Base-by-base conservation (phyloP, 257 asterid species). In the Fraxinus cuspidata region DNA sequence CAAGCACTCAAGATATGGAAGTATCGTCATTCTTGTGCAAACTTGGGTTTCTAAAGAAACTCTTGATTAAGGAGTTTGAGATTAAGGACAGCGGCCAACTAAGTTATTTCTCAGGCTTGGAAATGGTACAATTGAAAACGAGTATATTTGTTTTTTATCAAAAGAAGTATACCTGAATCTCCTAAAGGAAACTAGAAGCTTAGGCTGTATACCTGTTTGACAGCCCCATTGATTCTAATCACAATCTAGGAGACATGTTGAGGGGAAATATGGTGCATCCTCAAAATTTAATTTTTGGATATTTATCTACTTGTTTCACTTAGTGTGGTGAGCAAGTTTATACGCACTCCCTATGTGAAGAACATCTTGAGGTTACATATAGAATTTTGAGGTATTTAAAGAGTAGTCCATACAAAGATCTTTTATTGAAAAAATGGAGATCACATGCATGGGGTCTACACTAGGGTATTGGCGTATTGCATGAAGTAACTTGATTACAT, bases 311-410 rank as follows among this genome's bases (percentile, higher is more conserved):
- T 40, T 40, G 47, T 40, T 40, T 40, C 47, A 40, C 47, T 53
- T 16, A 53, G 23, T 2, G 3, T 1, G 11, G 64, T 19, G 27
- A 53, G 25, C 23, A 18, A 16, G 25, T 53, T 53, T 19, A 53
- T 53, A 3, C 23, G 3, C 44, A 51, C 60, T 18, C 21, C 63
- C 64, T 53, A 18, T 18, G 25, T 16, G n/a, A 53, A 53, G 64
- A 19, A 53, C 11, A 19, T 7, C 25, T 19, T 53, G 64, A 53
- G 64, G 12, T 53, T 19, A 9, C 64, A 5, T 53, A 18, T 2
- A 53, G n/a, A 51, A 53, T 53, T 53, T 53, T 53, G 64, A 53
- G 64, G 27, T n/a, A 53, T 53, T 53, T 53, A 53, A 53, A 53
- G 27, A 10, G 9, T 4, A 53, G n/a, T 47, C 53, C 19, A 15